Evolutionary conservation across 2,329 filamentous ascomycete species (phyloP).

Genomic region (Fusarium phyllophilum): DNA sequence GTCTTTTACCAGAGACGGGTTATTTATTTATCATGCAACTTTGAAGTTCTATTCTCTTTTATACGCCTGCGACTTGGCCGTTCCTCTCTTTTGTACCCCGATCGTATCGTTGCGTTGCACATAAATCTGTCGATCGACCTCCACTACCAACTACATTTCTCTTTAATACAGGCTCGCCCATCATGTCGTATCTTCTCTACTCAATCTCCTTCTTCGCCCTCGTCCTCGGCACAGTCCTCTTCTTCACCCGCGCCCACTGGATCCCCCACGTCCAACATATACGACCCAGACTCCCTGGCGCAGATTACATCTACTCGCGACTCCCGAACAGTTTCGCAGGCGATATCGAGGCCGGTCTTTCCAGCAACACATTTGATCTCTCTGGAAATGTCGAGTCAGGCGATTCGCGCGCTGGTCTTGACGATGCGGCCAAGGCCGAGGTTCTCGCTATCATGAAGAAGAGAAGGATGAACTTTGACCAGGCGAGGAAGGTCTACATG

Average conservation of each 20-base stretch:
- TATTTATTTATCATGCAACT: constrained; percentile 29
- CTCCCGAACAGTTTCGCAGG: constrained; percentile 81
- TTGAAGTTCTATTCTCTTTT: constrained; percentile 11
- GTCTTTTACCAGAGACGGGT: constrained; percentile 13
- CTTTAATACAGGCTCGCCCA: constrained; percentile 20
- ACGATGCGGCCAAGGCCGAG: constrained; percentile 81
- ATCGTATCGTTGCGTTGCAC: constrained; percentile 1
- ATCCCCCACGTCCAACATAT: constrained; percentile 72
- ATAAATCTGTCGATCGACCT: constrained; percentile 1
- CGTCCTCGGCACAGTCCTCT: constrained; percentile 77
- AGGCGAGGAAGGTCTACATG: constrained; percentile 86
- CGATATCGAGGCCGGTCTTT: constrained; percentile 89
- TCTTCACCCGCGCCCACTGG: constrained; percentile 84
- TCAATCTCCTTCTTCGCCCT: constrained; percentile 77
- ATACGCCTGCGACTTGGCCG: constrained; percentile 21
- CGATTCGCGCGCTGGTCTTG: constrained; percentile 83
- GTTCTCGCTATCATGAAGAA: constrained; percentile 92
- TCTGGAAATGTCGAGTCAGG: constrained; percentile 80
- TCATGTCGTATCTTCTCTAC: constrained; percentile 86
- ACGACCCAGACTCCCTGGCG: constrained; percentile 61
- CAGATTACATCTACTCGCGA: constrained; percentile 77
- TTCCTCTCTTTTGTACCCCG: constrained; percentile 29
- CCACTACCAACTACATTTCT: background rate
- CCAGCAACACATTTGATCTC: constrained; percentile 85
- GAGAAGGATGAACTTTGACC: constrained; percentile 84